A percentile compares a stretch with the other conserved stretches of the same genome.
These are phyloP conservation scores for Penicillium desertorum DNA, from an alignment of 495 filamentous ascomycete species.

Conservation along the genomic window DNA sequence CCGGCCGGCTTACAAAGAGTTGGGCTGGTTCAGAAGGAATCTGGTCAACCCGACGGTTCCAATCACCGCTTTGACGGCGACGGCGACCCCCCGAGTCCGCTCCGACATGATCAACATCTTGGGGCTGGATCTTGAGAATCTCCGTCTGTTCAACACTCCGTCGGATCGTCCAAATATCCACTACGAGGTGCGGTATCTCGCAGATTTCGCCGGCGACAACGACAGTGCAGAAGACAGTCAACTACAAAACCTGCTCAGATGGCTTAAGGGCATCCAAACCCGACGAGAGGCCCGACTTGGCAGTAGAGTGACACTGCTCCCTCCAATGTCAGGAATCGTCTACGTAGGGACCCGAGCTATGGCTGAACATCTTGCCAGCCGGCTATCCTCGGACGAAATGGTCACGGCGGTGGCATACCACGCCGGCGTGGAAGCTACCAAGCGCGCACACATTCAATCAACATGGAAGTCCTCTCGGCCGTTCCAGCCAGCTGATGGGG, in stretches of 20 bases:
- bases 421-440: constrained; percentile 45
- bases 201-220: constrained; percentile 45
- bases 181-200: constrained; percentile 87
- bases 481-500: constrained; percentile 10
- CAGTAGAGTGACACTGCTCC: constrained; percentile 49
- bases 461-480: constrained; percentile 74
- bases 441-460: constrained; percentile 48
- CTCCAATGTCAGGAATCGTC: constrained; percentile 79
- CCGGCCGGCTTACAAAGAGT: constrained; percentile 81
- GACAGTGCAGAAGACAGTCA: constrained; percentile 40
- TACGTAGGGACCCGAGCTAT: constrained; percentile 80
- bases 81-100: constrained; percentile 77
- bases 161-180: constrained; percentile 83
- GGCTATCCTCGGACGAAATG: constrained; percentile 31
- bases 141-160: constrained; percentile 78
- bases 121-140: constrained; percentile 55
- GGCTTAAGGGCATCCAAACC: constrained; percentile 68
- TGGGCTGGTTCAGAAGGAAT: constrained; percentile 82
- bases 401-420: constrained; percentile 53
- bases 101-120: constrained; percentile 76
- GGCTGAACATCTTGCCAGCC: constrained; percentile 67
- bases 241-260: constrained; percentile 66
- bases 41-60: constrained; percentile 78
- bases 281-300: constrained; percentile 54
- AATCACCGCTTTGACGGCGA: constrained; percentile 88